Evolutionary conservation across 2,329 filamentous ascomycete species (phyloP), one percentile per base, ranked within the genome.

Genomic region (Pseudogymnoascus sp.): DNA sequence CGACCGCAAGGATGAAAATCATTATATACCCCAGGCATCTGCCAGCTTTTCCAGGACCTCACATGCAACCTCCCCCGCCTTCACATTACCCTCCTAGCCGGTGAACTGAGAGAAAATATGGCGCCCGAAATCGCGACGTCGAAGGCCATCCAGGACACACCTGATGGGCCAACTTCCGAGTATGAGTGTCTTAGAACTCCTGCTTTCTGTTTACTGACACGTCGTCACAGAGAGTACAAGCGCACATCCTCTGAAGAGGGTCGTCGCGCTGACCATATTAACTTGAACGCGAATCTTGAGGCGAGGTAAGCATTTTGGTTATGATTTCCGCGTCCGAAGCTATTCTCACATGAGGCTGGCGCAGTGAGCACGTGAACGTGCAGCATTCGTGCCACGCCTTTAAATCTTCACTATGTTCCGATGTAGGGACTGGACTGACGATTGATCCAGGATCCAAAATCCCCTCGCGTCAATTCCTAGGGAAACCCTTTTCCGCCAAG

Each of bases 391-490:
- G n/a, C 29, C n/a, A 33, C 15, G 26, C 26, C n/a, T 33, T 33
- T 33, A 4, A 11, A 33, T 29, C n/a, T 33, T 56, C 26, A 19
- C n/a, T 13, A 2, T 19, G 2, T 33, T 33, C 7, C 5, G 10
- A 56, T 33, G 10, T 7, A 56, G n/a, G n/a, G 6, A 33, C 26
- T 56, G n/a, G 6, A 33, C 26, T 56, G n/a, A 56, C 26, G 10
- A 56, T n/a, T 19, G 13, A 7, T 29, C 3, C 63, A 82, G 80
- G 66, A 78, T 83, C 68, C 75, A 75, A 60, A 84, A 84, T 67
- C 81, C 81, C 15, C 75, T 88, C 10, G 76, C 79, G 35, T 82
- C 81, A 40, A 77, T 84, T 63, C 76, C 83, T 4, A 77, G 70
- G 64, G 78, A 75, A 61, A 73, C 76, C 69, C 78, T 85, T 11